phyloP scores from a whole-genome alignment of 148 eudicot genomes.

The Camellia lanceoleosa region DNA sequence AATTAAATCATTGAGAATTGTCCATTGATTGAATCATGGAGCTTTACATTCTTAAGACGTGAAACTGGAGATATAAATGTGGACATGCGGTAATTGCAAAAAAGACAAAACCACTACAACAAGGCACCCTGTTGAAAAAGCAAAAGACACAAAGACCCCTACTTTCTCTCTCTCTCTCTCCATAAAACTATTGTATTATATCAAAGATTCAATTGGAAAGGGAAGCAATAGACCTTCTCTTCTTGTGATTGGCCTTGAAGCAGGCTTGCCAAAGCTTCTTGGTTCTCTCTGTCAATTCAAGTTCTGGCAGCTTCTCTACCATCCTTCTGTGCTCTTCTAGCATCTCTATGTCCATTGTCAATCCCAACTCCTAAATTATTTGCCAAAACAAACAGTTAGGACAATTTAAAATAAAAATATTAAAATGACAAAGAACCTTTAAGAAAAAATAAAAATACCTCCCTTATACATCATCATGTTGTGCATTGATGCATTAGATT shows the following conservation, averaged over 20 bases:
- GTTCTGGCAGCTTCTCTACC: slow-evolving; percentile 50
- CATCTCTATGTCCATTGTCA: slow-evolving; percentile 35
- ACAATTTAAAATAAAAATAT: too few species aligned
- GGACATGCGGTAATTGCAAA: slow-evolving; percentile 8
- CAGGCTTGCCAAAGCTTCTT: slow-evolving; percentile 65
- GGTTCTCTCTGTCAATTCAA: slow-evolving; percentile 48
- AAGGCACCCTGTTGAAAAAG: neutral
- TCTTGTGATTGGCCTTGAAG: slow-evolving; percentile 75
- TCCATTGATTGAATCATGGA: too few species aligned
- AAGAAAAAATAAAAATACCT: too few species aligned
- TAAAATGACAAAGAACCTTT: too few species aligned
- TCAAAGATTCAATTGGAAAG: neutral
- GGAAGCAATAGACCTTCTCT: slow-evolving; percentile 32
- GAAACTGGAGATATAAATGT: neutral
- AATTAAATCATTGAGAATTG: too few species aligned
- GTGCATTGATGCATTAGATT: too few species aligned
- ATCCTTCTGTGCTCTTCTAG: slow-evolving; percentile 52
- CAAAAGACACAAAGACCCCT: too few species aligned
- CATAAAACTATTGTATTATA: neutral
- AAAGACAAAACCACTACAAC: neutral
- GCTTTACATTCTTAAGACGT: too few species aligned
- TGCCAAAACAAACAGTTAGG: neutral
- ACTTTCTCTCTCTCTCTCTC: neutral
- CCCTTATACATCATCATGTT: too few species aligned
- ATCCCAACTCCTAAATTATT: slow-evolving; percentile 46